phyloP scores from a whole-genome alignment of 495 filamentous ascomycete genomes.

The Daldinia childiae region DNA sequence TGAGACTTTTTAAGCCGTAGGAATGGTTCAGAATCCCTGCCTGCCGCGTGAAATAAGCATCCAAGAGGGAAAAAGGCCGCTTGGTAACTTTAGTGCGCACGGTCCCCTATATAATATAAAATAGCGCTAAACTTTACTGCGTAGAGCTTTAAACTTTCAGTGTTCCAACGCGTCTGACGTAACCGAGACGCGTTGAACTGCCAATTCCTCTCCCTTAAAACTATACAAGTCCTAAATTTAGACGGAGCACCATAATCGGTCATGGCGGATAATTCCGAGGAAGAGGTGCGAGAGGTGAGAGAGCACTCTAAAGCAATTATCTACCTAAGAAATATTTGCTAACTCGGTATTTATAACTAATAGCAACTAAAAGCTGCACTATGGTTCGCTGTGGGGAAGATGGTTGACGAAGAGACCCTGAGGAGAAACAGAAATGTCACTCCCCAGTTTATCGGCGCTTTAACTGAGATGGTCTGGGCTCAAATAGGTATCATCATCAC shows the following conservation, averaged over 20 bases:
- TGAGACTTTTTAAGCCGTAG: slow-evolving; percentile 23
- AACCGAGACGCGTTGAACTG: slow-evolving; percentile 22
- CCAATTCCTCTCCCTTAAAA: not conserved
- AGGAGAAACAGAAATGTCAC: slow-evolving; percentile 83
- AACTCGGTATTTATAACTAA: not conserved
- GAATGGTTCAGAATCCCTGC: slow-evolving; percentile 6
- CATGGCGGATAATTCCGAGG: slow-evolving; percentile 48
- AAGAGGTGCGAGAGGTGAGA: slow-evolving; percentile 44
- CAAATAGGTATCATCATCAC: slow-evolving; percentile 73
- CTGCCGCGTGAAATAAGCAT: slow-evolving; percentile 31
- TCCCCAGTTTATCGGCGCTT: slow-evolving; percentile 91
- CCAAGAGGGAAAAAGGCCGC: slow-evolving; percentile 5
- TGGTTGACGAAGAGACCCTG: slow-evolving; percentile 86
- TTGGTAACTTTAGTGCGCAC: slow-evolving; percentile 10
- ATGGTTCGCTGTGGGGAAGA: slow-evolving; percentile 91
- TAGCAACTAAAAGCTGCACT: slow-evolving; percentile 91
- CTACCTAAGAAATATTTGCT: slow-evolving; percentile 8
- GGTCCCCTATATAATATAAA: not conserved
- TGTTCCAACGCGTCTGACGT: slow-evolving; percentile 23
- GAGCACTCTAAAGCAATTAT: not conserved
- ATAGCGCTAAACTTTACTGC: slow-evolving; percentile 20
- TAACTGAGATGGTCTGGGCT: slow-evolving; percentile 90
- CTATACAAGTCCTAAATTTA: slow-evolving; percentile 10
- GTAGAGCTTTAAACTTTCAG: slow-evolving; percentile 13
- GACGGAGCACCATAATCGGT: not conserved